These are phyloP conservation scores for Verticillium nonalfalfae DNA, from an alignment of 2,329 filamentous ascomycete genomes.

Conservation along the genomic window DNA sequence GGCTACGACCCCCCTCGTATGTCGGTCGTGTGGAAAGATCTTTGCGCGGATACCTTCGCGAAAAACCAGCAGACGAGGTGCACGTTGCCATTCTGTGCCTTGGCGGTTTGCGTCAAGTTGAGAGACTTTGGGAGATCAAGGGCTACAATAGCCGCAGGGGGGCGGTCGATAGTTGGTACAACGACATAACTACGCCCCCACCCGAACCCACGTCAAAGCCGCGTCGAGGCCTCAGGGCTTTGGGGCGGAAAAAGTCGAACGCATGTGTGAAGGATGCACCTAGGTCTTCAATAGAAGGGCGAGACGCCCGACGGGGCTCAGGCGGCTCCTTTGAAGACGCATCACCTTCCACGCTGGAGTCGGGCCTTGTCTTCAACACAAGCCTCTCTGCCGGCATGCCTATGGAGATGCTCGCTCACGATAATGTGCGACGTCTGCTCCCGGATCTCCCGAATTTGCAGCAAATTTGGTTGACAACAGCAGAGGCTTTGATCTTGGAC, in stretches of 20 bases:
- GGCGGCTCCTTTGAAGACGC: conserved; percentile 4
- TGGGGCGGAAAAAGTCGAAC: conserved; percentile 54
- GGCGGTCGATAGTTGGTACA: conserved; percentile 56
- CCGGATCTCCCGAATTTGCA: conserved; percentile 51
- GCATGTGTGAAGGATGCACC: conserved; percentile 23
- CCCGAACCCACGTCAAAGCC: conserved; percentile 38
- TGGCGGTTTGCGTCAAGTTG: conserved; percentile 56
- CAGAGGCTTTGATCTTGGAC: conserved; percentile 55
- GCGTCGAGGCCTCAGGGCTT: conserved; percentile 43
- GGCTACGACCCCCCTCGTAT: conserved; percentile 58
- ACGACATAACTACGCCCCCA: conserved; percentile 38
- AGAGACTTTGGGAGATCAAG: conserved; percentile 60
- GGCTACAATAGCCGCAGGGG: conserved; percentile 55
- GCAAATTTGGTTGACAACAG: conserved; percentile 57
- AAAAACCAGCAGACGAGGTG: conserved; percentile 56
- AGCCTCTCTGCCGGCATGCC: conserved; percentile 56
- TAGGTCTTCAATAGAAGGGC: conserved; percentile 11
- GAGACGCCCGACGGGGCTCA: conserved; percentile 1
- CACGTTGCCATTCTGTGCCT: conserved; percentile 55
- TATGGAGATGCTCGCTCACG: conserved; percentile 47
- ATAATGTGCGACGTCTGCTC: conserved; percentile 44
- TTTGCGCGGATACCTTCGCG: conserved; percentile 56
- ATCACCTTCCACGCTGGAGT: conserved; percentile 1
- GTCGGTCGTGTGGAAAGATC: conserved; percentile 57
- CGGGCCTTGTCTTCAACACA: conserved; percentile 43